Base-by-base conservation (phyloP, 2,329 filamentous ascomycete genomes). In the Botrytis byssoidea region DNA sequence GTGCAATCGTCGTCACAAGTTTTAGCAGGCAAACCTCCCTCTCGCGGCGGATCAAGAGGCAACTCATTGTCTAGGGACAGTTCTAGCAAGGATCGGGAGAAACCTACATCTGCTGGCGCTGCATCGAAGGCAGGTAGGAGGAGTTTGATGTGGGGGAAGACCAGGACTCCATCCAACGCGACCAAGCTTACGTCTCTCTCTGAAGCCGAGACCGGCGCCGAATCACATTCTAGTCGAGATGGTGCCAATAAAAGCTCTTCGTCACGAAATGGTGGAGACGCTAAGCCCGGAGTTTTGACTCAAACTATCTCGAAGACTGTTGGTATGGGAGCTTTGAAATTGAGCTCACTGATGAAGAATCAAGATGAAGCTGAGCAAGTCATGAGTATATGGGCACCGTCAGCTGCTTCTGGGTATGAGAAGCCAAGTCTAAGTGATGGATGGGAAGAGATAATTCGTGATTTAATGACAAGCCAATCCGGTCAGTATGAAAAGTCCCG, bases 381-480 rank as follows among this genome's bases (percentile, higher is more conserved):
- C 1, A 85, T 97, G 72, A 90, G 88, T 51, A 88, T 97, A 57
- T 97, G 93, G 93, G 87, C 92, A 1, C 89, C 92, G 0, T 85
- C 87, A 3, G 80, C 87, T 40, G 86, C 84, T 51, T 84, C 85
- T 29, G 83, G 83, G 8, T 89, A 92, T 55, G 90, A 93, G 40
- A 75, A 77, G 25, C 86, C 88, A 37, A 86, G 89, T 9, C 85
- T 86, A 40, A 86, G 84, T 8, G 88, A 92, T 64, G 91, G 90
- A 22, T 95, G 92, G 88, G 89, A 95, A 75, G 88, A 90, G 22
- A 81, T 97, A 66, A 86, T 97, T 72, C 86, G 88, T 51, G 90
- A 92, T 66, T 83, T 97, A n/a, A 85, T 94, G 78, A 89, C 91
- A 25, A 95, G 90, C 80, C 86, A 89, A 48, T 91, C 87, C n/a